Evolutionary conservation across 2,329 filamentous ascomycete species (phyloP).

Genomic region (Alternaria metachromatica): DNA sequence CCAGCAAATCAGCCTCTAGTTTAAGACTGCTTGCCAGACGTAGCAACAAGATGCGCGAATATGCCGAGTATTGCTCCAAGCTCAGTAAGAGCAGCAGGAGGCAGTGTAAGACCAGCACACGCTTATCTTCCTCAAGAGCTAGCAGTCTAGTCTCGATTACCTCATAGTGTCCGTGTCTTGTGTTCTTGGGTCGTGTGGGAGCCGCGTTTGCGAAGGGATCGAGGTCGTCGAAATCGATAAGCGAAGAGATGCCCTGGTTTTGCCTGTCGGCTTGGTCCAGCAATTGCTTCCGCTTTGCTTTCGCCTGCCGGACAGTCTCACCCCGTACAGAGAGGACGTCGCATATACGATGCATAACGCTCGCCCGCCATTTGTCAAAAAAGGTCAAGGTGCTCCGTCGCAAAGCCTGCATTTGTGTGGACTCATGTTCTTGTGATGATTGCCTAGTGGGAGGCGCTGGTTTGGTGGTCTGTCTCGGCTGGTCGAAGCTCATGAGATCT

Average conservation of each 20-base stretch:
- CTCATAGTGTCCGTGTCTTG: slow-evolving; percentile 32
- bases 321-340: slow-evolving; percentile 61
- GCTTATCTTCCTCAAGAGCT: slow-evolving; percentile 54
- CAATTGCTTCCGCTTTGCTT: slow-evolving; percentile 41
- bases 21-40: slow-evolving; percentile 72
- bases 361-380: slow-evolving; percentile 81
- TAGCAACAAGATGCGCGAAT: slow-evolving; percentile 75
- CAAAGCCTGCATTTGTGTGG: slow-evolving; percentile 64
- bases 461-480: slow-evolving; percentile 32
- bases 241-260: slow-evolving; percentile 30
- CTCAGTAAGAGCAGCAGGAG: slow-evolving; percentile 75
- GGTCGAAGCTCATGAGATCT: slow-evolving; percentile 42
- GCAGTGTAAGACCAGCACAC: slow-evolving; percentile 72
- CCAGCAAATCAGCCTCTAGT: slow-evolving; percentile 67
- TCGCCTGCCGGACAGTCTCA: slow-evolving; percentile 38
- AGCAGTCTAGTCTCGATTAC: slow-evolving; percentile 47
- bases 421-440: slow-evolving; percentile 57
- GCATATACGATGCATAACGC: slow-evolving; percentile 71
- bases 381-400: slow-evolving; percentile 71
- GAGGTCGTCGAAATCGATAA: slow-evolving; percentile 34
- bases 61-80: slow-evolving; percentile 75
- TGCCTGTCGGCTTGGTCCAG: slow-evolving; percentile 25
- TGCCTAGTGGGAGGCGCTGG: slow-evolving; percentile 27
- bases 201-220: slow-evolving; percentile 29
- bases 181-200: slow-evolving; percentile 3